Evolutionary conservation across 345 rosid genomes (phyloP), one percentile per base, ranked within the genome.

Genomic region (Gynandropsis gynandra): DNA sequence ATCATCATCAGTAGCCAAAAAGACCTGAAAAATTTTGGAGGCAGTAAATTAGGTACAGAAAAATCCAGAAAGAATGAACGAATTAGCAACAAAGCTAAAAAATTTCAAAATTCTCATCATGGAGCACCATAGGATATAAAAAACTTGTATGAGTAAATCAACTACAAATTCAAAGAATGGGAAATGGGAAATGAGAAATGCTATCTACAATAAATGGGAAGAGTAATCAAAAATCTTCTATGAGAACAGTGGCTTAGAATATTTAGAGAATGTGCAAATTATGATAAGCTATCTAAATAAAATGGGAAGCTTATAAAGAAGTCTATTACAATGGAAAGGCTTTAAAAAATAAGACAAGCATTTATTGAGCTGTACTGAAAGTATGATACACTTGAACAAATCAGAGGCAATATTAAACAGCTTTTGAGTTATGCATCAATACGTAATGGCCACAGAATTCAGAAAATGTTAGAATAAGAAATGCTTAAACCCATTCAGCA

Each of bases 1-100:
- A 71, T 80, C 87, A 72, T 72, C 80, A 73, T 87, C 96, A 46
- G 87, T 74, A 8, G 96, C 89, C 58, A 92, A 72, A 72, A 92
- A 92, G 56, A 87, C 93, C 98, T 92, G 79, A 20, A 45, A 64
- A 29, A 54, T 36, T 51, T 49, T 17, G 10, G 43, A 52, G 27
- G 46, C 40, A 65, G 13, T 41, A 53, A 40, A 60, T 34, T 65
- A 61, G 9, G 42, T 47, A 8, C 48, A 48, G 13, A 37, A 12
- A 48, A 34, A 20, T 32, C 19, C 48, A 61, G 39, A 50, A 45
- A 62, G 47, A 57, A 24, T 2, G 29, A 24, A 24, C 29, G 5
- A 24, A 24, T 24, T 24, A 24, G 29, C 5, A 24, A 24, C 29
- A 24, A 24, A 24, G 4, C 29, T 24, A 24, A 24, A 24, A 24